Percentiles rank a stretch among this genome's conserved stretches.
Conservation (phyloP, 345 rosid species). For the Erodium maritimum region DNA sequence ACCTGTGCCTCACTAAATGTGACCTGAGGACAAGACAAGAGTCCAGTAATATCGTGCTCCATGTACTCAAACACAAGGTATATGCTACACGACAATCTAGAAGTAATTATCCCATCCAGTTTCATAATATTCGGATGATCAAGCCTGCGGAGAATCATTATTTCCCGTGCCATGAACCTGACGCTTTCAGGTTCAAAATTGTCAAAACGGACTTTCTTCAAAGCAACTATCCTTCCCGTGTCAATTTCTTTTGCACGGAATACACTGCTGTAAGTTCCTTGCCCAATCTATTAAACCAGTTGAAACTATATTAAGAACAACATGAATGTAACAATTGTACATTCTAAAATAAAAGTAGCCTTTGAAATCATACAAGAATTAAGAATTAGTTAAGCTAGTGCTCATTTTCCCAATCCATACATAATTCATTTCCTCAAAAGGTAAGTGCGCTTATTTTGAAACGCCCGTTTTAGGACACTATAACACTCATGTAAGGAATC, state of each 20-base stretch:
- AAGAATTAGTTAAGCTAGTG: no score
- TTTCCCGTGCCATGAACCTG: slow-evolving; percentile 96
- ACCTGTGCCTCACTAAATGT: slow-evolving; percentile 89
- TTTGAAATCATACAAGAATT: no score
- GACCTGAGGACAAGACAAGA: slow-evolving; percentile 67
- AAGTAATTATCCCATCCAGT: slow-evolving; percentile 76
- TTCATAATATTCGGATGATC: slow-evolving; percentile 91
- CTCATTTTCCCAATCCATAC: no score
- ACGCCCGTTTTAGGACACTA: no score
- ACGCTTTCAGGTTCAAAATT: slow-evolving; percentile 98
- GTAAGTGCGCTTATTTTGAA: no score
- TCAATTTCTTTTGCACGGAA: slow-evolving; percentile 78
- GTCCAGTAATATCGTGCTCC: slow-evolving; percentile 97
- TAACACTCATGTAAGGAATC: no score
- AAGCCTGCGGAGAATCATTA: slow-evolving; percentile 75
- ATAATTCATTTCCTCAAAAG: no score
- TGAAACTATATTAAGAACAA: no score
- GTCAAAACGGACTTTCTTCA: slow-evolving; percentile 91
- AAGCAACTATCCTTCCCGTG: slow-evolving; percentile 75
- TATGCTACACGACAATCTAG: slow-evolving; percentile 65
- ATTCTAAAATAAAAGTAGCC: no score
- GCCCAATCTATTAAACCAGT: slow-evolving; percentile 62
- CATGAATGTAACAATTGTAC: no score
- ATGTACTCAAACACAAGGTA: slow-evolving; percentile 95
- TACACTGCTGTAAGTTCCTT: slow-evolving; percentile 93